These are phyloP conservation scores for Cochlearia excelsa DNA, from an alignment of 345 rosid species.

Conservation along the genomic window DNA sequence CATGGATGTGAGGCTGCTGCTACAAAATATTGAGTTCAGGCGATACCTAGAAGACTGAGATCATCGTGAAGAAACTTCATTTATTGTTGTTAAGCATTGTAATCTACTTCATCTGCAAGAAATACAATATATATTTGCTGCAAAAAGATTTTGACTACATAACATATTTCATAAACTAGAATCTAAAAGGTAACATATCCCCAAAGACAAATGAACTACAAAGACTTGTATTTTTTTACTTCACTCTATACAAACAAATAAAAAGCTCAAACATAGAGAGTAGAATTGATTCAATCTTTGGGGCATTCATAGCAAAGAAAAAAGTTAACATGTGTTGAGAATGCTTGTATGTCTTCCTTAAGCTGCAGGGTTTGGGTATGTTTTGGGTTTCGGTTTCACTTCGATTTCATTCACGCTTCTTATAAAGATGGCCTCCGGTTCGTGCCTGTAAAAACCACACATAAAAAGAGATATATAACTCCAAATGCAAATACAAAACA, in stretches of 20 bases:
- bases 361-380: constrained; percentile 68
- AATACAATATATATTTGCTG: too few relatives aligned
- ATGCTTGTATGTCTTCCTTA: background rate
- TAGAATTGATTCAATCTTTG: constrained; percentile 4
- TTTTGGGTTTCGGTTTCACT: constrained; percentile 94
- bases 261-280: constrained; percentile 1
- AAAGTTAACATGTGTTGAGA: background rate
- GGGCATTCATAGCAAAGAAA: constrained; percentile 7
- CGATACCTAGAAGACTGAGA: too few relatives aligned
- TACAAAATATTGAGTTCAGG: constrained; percentile 10
- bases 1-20: constrained; percentile 22
- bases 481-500: constrained; percentile 5
- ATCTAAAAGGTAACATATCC: background rate
- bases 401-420: constrained; percentile 88
- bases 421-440: constrained; percentile 84
- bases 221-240: background rate
- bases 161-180: too few relatives aligned
- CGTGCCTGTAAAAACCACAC: constrained; percentile 58
- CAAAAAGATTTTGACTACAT: too few relatives aligned
- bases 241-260: constrained; percentile 6
- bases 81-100: too few relatives aligned
- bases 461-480: constrained; percentile 1
- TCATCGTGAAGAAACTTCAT: too few relatives aligned
- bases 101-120: too few relatives aligned
- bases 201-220: constrained; percentile 14